phyloP scores from a whole-genome alignment of 768 basidiomycete species.

The Fistulinella prunicolor region DNA sequence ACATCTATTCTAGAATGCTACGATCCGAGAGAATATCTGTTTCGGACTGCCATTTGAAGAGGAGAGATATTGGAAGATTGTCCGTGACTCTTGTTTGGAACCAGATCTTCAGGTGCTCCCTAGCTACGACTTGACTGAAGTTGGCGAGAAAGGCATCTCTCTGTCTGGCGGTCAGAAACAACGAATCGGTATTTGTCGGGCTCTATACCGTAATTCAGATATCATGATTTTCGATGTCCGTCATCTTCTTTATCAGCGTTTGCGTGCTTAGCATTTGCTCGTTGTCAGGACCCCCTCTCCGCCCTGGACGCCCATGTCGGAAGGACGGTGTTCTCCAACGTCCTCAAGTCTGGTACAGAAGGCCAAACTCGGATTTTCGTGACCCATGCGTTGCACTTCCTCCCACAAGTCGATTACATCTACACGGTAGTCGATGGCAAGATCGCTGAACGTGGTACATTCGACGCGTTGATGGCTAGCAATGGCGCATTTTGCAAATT shows the following conservation, averaged over 20 bases:
- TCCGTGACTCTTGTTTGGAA: conserved; percentile 74
- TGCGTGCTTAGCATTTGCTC: background rate
- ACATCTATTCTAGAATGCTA: conserved; percentile 54
- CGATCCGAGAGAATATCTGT: conserved; percentile 84
- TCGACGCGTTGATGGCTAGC: conserved; percentile 60
- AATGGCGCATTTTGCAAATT: conserved; percentile 72
- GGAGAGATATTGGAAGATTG: conserved; percentile 76
- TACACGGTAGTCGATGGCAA: conserved; percentile 73
- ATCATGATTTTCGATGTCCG: conserved; percentile 79
- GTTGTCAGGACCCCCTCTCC: conserved; percentile 69
- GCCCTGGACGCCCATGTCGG: conserved; percentile 93
- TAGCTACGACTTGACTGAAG: conserved; percentile 79
- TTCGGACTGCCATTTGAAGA: conserved; percentile 85
- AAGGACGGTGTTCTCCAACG: conserved; percentile 81
- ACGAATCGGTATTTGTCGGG: conserved; percentile 80
- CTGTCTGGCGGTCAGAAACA: conserved; percentile 83
- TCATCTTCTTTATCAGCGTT: background rate
- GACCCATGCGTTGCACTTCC: conserved; percentile 88
- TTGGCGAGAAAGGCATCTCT: conserved; percentile 85
- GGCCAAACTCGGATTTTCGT: conserved; percentile 85
- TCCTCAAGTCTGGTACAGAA: conserved; percentile 58
- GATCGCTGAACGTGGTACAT: conserved; percentile 80
- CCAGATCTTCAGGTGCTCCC: conserved; percentile 76
- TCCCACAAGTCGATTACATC: conserved; percentile 85
- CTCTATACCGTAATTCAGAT: conserved; percentile 82